Base-by-base conservation (phyloP, 495 filamentous ascomycete genomes). In the Xylaria nigripes region DNA sequence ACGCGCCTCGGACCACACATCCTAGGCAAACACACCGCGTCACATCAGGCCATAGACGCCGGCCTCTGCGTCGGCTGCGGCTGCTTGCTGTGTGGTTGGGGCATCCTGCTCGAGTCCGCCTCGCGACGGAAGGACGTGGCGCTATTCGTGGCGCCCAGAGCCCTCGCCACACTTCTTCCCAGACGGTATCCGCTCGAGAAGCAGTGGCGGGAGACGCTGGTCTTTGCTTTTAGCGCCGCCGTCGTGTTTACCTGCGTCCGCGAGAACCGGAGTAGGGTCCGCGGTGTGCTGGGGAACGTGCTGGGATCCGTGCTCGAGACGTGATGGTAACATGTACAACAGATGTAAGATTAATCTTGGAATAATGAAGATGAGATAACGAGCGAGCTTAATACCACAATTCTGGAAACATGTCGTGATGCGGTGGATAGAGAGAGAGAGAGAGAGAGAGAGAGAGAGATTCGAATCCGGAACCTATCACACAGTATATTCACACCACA, bases 81-180 rank as follows among this genome's bases (percentile, higher is more conserved):
- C 30, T 92, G 90, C 69, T 62, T 84, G 29, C 68, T 90, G 42
- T 95, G 91, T 61, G 91, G 91, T 2, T 89, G 86, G 86, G 92
- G 88, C 68, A 81, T 92, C 48, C 68, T 95, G 51, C 64, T 90
- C 32, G 91, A 96, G 71, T 78, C 79, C 27, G 68, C 76, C 22
- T 74, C 74, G 44, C 77, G 86, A 59, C 75, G 89, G 47, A 84
- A 86, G 64, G 91, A 96, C 57, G 72, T 95, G 60, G 83, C 83
- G 24, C 73, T 94, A 43, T 96, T 95, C 71, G 89, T 96, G 56
- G 84, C 85, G 52, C 91, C 91, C 1, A 75, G 89, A 51, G 91
- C 91, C 36, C 74, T 86, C 59, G 89, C 87, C 16, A 87, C 84
- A 21, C 64, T 90, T 47, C 69, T 95, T 22, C 90, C 91, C 40